A percentile compares a stretch with the other conserved stretches of the same genome.
phyloP scores from a whole-genome alignment of 805 yeast genomes.

The Candida ipomoeae region DNA sequence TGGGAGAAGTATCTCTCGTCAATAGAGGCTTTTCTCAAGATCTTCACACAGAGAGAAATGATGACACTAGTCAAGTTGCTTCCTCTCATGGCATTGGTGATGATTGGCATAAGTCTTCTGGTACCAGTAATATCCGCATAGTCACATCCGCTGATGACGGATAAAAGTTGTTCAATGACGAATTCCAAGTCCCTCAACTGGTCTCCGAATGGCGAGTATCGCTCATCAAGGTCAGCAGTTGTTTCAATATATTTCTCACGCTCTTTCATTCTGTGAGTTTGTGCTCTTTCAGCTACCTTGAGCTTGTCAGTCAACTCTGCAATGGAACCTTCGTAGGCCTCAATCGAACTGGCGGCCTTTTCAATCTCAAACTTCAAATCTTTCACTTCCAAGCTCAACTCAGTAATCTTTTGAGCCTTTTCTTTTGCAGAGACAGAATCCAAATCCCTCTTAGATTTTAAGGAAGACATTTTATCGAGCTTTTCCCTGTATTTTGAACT shows the following conservation, averaged over 20 bases:
- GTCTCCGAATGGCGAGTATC: slow-evolving; percentile 29
- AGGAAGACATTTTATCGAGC: slow-evolving; percentile 11
- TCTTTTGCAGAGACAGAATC: slow-evolving; percentile 4
- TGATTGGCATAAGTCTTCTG: slow-evolving; percentile 57
- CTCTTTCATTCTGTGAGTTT: slow-evolving; percentile 13
- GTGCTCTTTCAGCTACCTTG: slow-evolving; percentile 9
- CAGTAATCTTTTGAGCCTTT: slow-evolving; percentile 2
- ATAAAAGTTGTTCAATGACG: slow-evolving; percentile 67
- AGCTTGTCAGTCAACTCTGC: slow-evolving; percentile 6
- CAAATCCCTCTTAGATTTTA: slow-evolving; percentile 5
- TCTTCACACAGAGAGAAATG: slow-evolving; percentile 54
- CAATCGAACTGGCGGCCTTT: slow-evolving; percentile 5
- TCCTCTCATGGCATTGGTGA: slow-evolving; percentile 49
- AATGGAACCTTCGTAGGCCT: slow-evolving; percentile 6
- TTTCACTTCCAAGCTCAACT: slow-evolving; percentile 10
- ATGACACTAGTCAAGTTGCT: slow-evolving; percentile 53
- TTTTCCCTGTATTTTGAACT: slow-evolving; percentile 5
- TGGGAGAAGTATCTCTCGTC: slow-evolving; percentile 81
- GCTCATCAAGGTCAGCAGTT: slow-evolving; percentile 17
- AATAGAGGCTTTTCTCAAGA: slow-evolving; percentile 65
- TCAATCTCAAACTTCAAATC: slow-evolving; percentile 9
- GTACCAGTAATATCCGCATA: slow-evolving; percentile 89
- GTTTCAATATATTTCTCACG: slow-evolving; percentile 10
- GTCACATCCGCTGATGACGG: slow-evolving; percentile 68
- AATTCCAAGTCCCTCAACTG: slow-evolving; percentile 63